phyloP scores from a whole-genome alignment of 2,329 filamentous ascomycete species.

The Hypoxylon sp. region DNA sequence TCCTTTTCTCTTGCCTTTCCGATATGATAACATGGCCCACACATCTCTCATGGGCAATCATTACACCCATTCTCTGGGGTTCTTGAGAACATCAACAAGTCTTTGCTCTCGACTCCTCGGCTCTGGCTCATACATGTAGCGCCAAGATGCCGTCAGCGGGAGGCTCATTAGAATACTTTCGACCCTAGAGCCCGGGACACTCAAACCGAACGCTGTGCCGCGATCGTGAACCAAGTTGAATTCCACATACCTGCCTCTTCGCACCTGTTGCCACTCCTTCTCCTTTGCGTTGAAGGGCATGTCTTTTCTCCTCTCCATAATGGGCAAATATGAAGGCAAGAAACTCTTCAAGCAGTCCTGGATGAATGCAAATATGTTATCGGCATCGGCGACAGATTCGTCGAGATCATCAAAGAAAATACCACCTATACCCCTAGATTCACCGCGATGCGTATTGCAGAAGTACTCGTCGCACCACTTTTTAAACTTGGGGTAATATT shows the following conservation, averaged over 20 bases:
- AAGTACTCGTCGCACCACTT: constrained; percentile 99
- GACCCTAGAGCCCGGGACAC: constrained; percentile 89
- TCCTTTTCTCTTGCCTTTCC: constrained; percentile 23
- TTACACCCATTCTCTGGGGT: constrained; percentile 77
- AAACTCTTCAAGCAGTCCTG: constrained; percentile 89
- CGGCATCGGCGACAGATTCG: constrained; percentile 84
- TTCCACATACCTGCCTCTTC: constrained; percentile 95
- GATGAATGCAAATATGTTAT: constrained; percentile 90
- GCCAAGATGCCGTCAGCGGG: constrained; percentile 92
- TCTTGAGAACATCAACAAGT: constrained; percentile 77
- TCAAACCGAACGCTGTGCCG: constrained; percentile 92
- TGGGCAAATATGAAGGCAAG: constrained; percentile 90
- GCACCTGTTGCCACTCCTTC: constrained; percentile 96
- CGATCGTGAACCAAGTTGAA: constrained; percentile 98
- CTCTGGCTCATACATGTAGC: constrained; percentile 92
- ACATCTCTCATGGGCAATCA: constrained; percentile 9
- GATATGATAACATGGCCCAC: constrained; percentile 18
- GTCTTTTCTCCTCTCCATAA: constrained; percentile 88
- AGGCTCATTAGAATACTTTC: constrained; percentile 99
- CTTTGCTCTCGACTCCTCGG: constrained; percentile 82
- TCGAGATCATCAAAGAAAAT: constrained; percentile 99
- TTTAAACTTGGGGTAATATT: constrained; percentile 95
- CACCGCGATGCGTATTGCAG: constrained; percentile 88
- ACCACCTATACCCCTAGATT: constrained; percentile 89
- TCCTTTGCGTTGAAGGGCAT: constrained; percentile 89